Base-by-base conservation (phyloP, 495 filamentous ascomycete genomes). In the Aspergillus heteromorphus region DNA sequence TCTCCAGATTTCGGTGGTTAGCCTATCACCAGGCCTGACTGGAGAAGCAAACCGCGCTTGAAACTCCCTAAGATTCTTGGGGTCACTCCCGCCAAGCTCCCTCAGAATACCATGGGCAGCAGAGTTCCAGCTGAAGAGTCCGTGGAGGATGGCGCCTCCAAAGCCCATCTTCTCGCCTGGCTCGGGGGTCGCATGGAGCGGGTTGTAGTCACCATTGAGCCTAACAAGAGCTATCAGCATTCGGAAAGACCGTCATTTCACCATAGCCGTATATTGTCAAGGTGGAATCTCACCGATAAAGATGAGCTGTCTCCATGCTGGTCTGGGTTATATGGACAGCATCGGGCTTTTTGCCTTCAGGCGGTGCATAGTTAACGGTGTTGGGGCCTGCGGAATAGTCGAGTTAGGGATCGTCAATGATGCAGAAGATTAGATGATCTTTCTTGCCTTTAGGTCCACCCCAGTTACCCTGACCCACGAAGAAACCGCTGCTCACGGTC, bases 181-280 rank as follows among this genome's bases (percentile, higher is more conserved):
- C 68, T 87, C 87, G 11, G 89, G 91, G 23, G 84, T 86, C 7
- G 89, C 88, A 65, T 95, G 90, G 42, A 95, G 83, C 20, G 90
- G 91, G 74, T 95, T 95, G 68, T 95, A 95, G 69, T 95, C 91
- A 61, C 89, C 91, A 57, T 96, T 93, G 30, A 95, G 79, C 42
- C 85, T 72, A 41, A 19, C 11, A 18, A 21, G 11, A 38, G 13
- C 18, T 10, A 38, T 64, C 49, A 61, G 50, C n/a, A 38, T 38
- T n/a, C 34, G 34, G 5, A n/a, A n/a, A 38, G 11, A 9, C 13
- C 5, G 11, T n/a, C n/a, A 14, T 38, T n/a, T n/a, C 34, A n/a
- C 34, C 0, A 38, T 4, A 13, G 11, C n/a, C 11, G 13, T n/a
- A n/a, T 4, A 11, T 48, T 36, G 6, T 36, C 14, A 4, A 19